phyloP scores from a whole-genome alignment of 371 early-diverging fungal genomes.

The Paraphysoderma sedebokerense region DNA sequence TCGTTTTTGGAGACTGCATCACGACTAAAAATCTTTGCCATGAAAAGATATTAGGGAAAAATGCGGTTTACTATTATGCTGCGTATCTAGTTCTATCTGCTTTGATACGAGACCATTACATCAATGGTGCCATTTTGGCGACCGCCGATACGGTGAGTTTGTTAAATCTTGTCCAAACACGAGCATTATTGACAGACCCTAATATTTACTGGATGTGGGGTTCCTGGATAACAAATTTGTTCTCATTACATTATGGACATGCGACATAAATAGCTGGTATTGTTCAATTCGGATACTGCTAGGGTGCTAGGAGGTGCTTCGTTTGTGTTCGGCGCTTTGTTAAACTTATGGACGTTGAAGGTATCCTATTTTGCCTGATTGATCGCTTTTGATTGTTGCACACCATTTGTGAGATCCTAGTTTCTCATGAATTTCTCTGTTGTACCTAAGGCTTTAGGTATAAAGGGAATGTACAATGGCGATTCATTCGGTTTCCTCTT shows the following conservation, averaged over 20 bases:
- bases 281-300: conserved; percentile 9
- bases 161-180: too few species aligned
- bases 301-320: conserved; percentile 10
- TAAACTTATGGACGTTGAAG: conserved; percentile 31
- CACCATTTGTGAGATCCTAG: too few species aligned
- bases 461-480: conserved; percentile 35
- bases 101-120: conserved; percentile 23
- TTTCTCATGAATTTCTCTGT: too few species aligned
- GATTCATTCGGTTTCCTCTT: conserved; percentile 18
- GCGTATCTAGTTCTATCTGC: conserved; percentile 24
- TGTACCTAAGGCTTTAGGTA: conserved; percentile 25
- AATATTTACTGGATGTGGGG: too few species aligned
- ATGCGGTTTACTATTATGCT: conserved; percentile 27
- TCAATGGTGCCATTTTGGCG: conserved; percentile 14
- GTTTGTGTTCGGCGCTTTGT: conserved; percentile 13
- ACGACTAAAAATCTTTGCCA: background rate
- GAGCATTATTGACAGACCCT: too few species aligned
- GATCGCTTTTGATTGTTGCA: too few species aligned
- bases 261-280: conserved; percentile 7
- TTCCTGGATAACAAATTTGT: too few species aligned
- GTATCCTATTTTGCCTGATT: too few species aligned
- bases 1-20: background rate
- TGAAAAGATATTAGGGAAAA: conserved; percentile 10
- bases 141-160: conserved; percentile 14
- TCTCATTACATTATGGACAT: too few species aligned